A percentile compares a stretch with the other conserved stretches of the same genome.
These are phyloP conservation scores for Ceratocystis diversiconidia DNA, from an alignment of 2,329 filamentous ascomycete species.

Conservation along the genomic window DNA sequence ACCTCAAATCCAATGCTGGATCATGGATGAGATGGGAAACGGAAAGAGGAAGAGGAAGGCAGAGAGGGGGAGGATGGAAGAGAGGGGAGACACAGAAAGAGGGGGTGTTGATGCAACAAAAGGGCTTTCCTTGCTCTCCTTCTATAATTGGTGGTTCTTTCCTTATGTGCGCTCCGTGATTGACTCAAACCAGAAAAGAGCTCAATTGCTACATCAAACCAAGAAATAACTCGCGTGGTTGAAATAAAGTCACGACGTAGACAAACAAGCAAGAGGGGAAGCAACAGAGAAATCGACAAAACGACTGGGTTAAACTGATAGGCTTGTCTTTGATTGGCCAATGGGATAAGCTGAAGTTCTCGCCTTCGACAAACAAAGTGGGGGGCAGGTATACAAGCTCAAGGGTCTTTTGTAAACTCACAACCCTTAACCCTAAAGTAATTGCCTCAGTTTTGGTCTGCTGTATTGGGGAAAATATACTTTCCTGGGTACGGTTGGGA, in stretches of 20 bases:
- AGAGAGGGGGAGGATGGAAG: neutral
- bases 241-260: neutral
- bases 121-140: neutral
- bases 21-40: neutral
- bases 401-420: neutral
- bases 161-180: neutral
- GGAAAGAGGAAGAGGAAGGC: neutral
- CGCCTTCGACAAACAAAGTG: neutral
- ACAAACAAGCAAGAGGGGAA: slow-evolving; percentile 4
- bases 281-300: neutral
- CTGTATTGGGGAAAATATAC: too few species aligned
- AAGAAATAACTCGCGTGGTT: neutral
- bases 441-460: too few species aligned
- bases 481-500: too few species aligned
- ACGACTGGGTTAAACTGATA: neutral
- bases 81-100: neutral
- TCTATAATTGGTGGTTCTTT: neutral
- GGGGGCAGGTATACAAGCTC: neutral
- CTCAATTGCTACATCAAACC: neutral
- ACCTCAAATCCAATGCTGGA: neutral
- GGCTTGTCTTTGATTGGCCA: neutral
- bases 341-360: neutral
- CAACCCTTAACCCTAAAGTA: neutral
- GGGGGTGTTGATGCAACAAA: slow-evolving; percentile 5
- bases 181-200: neutral